Percentiles rank a stretch among this genome's conserved stretches.
Evolutionary conservation across 768 basidiomycete species (phyloP).

Genomic region (Trametes maxima): DNA sequence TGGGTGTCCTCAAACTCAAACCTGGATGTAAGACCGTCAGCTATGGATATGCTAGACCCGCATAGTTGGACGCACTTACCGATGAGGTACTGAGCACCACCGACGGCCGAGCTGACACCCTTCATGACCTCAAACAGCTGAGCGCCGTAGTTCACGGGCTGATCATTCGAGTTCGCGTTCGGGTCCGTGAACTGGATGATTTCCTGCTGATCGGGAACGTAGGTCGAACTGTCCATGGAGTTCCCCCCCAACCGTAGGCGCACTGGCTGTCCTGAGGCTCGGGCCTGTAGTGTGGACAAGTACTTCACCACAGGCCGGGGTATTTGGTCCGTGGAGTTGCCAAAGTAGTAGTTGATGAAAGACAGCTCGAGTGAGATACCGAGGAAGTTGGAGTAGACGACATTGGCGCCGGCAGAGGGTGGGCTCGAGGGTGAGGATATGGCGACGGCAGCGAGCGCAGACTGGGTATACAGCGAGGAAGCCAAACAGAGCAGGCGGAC

Average conservation of each 20-base stretch:
- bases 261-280: constrained; percentile 44
- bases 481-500: constrained; percentile 6
- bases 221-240: constrained; percentile 46
- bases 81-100: constrained; percentile 36
- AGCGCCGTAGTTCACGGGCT: constrained; percentile 51
- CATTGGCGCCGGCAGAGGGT: constrained; percentile 36
- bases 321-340: constrained; percentile 52
- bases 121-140: constrained; percentile 50
- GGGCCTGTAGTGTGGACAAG: constrained; percentile 52
- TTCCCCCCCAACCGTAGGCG: constrained; percentile 55
- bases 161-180: constrained; percentile 44
- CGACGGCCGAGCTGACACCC: constrained; percentile 36
- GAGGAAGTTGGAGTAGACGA: constrained; percentile 56
- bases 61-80: constrained; percentile 25
- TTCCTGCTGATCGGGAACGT: constrained; percentile 41
- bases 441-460: constrained; percentile 22
- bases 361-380: constrained; percentile 69
- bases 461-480: background rate
- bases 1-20: constrained; percentile 44
- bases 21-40: constrained; percentile 33
- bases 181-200: constrained; percentile 44
- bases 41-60: constrained; percentile 7
- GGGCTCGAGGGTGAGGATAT: constrained; percentile 32
- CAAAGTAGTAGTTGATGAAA: constrained; percentile 60
- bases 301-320: constrained; percentile 60